A percentile compares a stretch with the other conserved stretches of the same genome.
Evolutionary conservation across 768 basidiomycete species (phyloP).

Genomic region (Termitomyces bulborhizus): DNA sequence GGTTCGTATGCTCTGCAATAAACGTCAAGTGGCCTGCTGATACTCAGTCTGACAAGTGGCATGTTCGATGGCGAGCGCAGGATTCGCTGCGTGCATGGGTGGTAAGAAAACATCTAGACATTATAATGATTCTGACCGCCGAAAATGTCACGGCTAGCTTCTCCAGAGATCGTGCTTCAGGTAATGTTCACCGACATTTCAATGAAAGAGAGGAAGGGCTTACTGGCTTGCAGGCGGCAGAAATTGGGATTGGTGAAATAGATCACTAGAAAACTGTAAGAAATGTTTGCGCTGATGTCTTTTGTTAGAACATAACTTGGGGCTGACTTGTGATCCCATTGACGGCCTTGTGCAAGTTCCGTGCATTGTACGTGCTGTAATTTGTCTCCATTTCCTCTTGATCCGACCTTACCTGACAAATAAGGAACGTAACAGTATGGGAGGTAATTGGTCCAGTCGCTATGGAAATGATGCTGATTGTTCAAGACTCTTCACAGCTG

Average conservation of each 20-base stretch:
- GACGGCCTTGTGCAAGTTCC: slow-evolving; percentile 93
- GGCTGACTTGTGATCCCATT: slow-evolving; percentile 91
- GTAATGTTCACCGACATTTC: slow-evolving; percentile 26
- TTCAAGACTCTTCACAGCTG: slow-evolving; percentile 40
- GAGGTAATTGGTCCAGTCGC: slow-evolving; percentile 40
- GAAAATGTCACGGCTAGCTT: slow-evolving; percentile 34
- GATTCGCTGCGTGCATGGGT: slow-evolving; percentile 93
- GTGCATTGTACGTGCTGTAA: slow-evolving; percentile 66
- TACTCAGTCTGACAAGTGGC: slow-evolving; percentile 48
- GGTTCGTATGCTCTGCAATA: slow-evolving; percentile 33
- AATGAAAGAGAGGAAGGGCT: neutral
- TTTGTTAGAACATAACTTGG: slow-evolving; percentile 72
- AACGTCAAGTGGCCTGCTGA: neutral
- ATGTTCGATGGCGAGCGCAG: slow-evolving; percentile 93
- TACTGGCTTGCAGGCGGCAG: slow-evolving; percentile 52
- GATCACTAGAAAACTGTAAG: neutral
- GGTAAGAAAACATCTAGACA: slow-evolving; percentile 29
- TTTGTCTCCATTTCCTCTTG: slow-evolving; percentile 1
- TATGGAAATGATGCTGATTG: neutral
- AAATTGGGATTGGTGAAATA: slow-evolving; percentile 78
- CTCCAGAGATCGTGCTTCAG: slow-evolving; percentile 78
- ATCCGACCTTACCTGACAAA: neutral
- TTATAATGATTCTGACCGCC: neutral
- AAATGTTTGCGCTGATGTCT: neutral
- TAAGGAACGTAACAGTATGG: slow-evolving; percentile 80